A percentile compares a stretch with the other conserved stretches of the same genome.
Evolutionary conservation across 2,329 filamentous ascomycete species (phyloP).

Genomic region (Phyllosticta paracitricarpa): DNA sequence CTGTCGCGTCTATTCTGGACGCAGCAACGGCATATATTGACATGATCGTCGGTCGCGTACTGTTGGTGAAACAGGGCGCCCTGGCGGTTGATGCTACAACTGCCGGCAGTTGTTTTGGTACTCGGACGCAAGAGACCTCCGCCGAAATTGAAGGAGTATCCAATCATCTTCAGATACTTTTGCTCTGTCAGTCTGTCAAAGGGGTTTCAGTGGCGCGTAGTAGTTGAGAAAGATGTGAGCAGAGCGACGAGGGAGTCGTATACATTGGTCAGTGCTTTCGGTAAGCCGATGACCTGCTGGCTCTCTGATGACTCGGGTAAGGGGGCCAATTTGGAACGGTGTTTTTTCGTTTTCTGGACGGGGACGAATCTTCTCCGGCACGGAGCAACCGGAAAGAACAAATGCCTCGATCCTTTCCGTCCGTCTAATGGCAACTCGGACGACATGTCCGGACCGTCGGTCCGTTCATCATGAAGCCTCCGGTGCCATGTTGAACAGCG

Average conservation of each 20-base stretch:
- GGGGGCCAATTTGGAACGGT: background rate
- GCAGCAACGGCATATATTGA: background rate
- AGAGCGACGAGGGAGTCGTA: background rate
- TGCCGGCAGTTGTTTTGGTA: background rate
- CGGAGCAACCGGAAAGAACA: background rate
- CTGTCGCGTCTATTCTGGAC: background rate
- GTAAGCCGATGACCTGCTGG: background rate
- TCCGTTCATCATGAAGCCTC: background rate
- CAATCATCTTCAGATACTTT: background rate
- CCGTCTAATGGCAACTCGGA: background rate
- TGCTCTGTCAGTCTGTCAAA: background rate
- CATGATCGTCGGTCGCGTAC: background rate
- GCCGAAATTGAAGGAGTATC: background rate
- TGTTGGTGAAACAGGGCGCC: background rate
- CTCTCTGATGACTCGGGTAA: background rate
- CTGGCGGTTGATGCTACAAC: background rate
- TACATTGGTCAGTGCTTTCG: background rate
- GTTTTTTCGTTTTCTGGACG: background rate
- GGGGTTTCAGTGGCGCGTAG: background rate
- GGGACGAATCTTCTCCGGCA: background rate
- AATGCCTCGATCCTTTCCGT: background rate
- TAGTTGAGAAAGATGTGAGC: background rate
- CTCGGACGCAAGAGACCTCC: background rate
- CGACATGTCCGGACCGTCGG: background rate
- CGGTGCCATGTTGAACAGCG: background rate